A percentile compares a stretch with the other conserved stretches of the same genome.
phyloP scores from a whole-genome alignment of 2,329 filamentous ascomycete genomes.

The Fusarium redolens region DNA sequence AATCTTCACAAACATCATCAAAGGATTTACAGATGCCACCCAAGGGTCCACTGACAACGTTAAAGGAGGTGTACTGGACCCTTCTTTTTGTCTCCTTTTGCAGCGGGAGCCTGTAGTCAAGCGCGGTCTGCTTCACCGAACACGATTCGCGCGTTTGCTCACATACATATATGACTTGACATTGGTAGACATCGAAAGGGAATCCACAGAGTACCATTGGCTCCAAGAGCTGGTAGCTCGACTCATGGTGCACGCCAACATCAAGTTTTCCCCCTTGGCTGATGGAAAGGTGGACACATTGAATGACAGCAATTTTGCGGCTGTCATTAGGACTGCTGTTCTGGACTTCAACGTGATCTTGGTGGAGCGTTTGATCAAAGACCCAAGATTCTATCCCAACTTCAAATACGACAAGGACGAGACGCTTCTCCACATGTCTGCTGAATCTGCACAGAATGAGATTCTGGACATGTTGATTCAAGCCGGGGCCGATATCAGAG shows the following conservation, averaged over 20 bases:
- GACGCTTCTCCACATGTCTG: constrained; percentile 46
- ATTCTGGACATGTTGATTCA: constrained; percentile 46
- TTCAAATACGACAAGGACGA: constrained; percentile 22
- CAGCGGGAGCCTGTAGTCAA: constrained; percentile 17
- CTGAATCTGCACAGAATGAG: constrained; percentile 38
- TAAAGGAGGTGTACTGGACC: constrained; percentile 28
- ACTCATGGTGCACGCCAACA: constrained; percentile 27
- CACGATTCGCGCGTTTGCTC: constrained; percentile 37
- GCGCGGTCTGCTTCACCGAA: constrained; percentile 12
- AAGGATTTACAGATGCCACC: background rate
- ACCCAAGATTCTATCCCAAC: constrained; percentile 49
- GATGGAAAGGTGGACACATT: constrained; percentile 20
- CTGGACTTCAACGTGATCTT: constrained; percentile 40
- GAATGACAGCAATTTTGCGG: constrained; percentile 33
- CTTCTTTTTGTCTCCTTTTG: constrained; percentile 31
- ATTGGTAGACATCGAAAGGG: constrained; percentile 9
- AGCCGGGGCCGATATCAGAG: constrained; percentile 45
- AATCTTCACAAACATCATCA: constrained; percentile 40
- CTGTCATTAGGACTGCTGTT: constrained; percentile 42
- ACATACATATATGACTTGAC: constrained; percentile 43
- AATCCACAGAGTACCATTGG: constrained; percentile 14
- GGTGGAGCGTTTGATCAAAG: constrained; percentile 44
- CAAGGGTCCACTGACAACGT: background rate
- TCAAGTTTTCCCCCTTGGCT: constrained; percentile 23
- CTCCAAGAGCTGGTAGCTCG: constrained; percentile 23